Evolutionary conservation across 2,329 filamentous ascomycete genomes (phyloP).

Genomic region (Epichloe baconii): DNA sequence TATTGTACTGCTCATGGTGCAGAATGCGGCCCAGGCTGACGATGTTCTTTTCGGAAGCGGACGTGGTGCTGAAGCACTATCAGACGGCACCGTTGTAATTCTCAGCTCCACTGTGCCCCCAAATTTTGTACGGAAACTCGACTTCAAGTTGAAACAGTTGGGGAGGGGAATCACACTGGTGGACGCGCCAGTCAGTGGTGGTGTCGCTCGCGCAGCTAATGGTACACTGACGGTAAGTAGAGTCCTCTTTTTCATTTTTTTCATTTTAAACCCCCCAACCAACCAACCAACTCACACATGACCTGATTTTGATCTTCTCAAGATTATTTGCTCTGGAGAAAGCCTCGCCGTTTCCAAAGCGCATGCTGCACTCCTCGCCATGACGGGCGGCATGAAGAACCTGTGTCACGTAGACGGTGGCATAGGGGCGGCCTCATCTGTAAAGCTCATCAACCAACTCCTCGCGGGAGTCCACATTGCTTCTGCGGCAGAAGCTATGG

Average conservation of each 20-base stretch:
- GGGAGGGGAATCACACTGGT: slow-evolving; percentile 17
- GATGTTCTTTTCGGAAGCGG: slow-evolving; percentile 19
- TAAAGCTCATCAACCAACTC: slow-evolving; percentile 46
- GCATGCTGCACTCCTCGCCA: slow-evolving; percentile 16
- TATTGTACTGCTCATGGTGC: slow-evolving; percentile 23
- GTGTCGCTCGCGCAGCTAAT: slow-evolving; percentile 21
- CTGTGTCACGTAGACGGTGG: slow-evolving; percentile 36
- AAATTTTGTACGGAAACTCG: slow-evolving; percentile 13
- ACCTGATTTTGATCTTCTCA: not conserved
- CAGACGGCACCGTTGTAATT: slow-evolving; percentile 17
- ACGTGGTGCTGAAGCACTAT: slow-evolving; percentile 15
- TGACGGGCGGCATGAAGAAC: slow-evolving; percentile 19
- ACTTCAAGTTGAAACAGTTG: slow-evolving; percentile 9
- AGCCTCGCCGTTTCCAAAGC: slow-evolving; percentile 11
- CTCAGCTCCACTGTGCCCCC: slow-evolving; percentile 25
- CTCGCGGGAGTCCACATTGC: slow-evolving; percentile 46
- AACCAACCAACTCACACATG: too few relatives aligned
- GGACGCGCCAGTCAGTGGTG: slow-evolving; percentile 26
- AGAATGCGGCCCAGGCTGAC: slow-evolving; percentile 20
- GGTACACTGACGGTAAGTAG: slow-evolving; percentile 20
- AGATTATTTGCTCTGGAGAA: slow-evolving; percentile 22
- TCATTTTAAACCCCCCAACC: too few relatives aligned
- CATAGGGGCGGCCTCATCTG: slow-evolving; percentile 38
- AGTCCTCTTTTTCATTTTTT: too few relatives aligned
- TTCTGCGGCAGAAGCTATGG: slow-evolving; percentile 41